Evolutionary conservation across 1,139 yeast genomes (phyloP), one percentile per base, ranked within the genome.

Genomic region (Casaregolazyma lundiana): DNA sequence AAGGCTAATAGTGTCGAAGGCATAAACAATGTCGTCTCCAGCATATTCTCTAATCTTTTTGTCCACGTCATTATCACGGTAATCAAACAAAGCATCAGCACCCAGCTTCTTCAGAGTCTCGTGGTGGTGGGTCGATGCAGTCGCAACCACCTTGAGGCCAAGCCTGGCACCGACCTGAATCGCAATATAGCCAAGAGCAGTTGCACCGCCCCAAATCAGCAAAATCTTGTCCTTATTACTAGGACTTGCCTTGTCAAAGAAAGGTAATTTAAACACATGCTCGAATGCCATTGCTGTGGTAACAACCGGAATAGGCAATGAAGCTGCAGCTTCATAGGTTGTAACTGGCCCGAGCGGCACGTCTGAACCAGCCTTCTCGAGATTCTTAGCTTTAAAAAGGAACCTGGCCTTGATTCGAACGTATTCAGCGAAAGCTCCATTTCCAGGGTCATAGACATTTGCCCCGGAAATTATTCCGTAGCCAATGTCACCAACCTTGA

Each of bases 161-260:
- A 69, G 73, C 9, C 72, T 59, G 44, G 67, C 57, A 51, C 79
- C 82, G 29, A 75, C 60, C 58, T 78, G 83, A 48, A 77, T 73
- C 6, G 82, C 82, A 42, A 74, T 44, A 45, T 70, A 68, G 5
- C 84, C 84, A 7, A 78, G 69, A 15, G 80, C 71, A 19, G 79
- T 68, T n/a, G 82, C 72, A 48, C 80, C 83, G 56, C 86, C 85
- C 80, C 84, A 80, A 41, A 81, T 75, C 75, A 32, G 67, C 58
- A 43, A 72, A 61, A 35, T 64, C 53, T 6, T 51, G 51, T 4
- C 60, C 63, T 8, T 50, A 42, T 20, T 38, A 24, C 6, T 54
- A 50, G 44, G 24, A n/a, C 36, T 36, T 8, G 50, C 17, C 36
- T 43, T 50, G 2, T 26, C 35, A 13, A 40, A 38, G 11, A 49